phyloP scores from a whole-genome alignment of 2,329 filamentous ascomycete genomes.

The Uncinocarpus reesii region DNA sequence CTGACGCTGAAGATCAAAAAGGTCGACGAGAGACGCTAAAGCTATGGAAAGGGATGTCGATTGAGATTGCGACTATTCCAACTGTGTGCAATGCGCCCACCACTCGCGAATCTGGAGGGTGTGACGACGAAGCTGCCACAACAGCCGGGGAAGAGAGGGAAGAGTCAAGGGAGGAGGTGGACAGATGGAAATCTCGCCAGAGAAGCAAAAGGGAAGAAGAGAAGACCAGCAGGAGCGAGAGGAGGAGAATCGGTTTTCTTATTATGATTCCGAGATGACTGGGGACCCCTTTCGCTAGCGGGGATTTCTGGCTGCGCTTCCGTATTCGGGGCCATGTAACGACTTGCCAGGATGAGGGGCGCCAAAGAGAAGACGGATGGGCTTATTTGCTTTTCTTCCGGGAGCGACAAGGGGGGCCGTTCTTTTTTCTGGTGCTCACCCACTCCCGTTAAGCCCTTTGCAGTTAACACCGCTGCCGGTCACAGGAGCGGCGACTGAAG shows the following conservation, averaged over 20 bases:
- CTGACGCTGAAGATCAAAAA: background rate
- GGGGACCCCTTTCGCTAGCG: conserved; percentile 13
- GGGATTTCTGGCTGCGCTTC: conserved; percentile 5
- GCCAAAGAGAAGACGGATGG: conserved; percentile 1
- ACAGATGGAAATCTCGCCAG: background rate
- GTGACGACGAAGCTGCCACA: conserved; percentile 5
- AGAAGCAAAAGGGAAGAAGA: conserved; percentile 13
- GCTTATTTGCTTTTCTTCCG: conserved; percentile 6
- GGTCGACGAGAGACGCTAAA: background rate
- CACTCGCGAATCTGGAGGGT: background rate
- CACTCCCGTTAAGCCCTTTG: background rate
- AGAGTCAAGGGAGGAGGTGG: background rate
- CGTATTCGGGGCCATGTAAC: conserved; percentile 9
- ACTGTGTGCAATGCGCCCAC: background rate
- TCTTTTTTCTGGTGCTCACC: background rate
- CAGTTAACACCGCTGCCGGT: background rate
- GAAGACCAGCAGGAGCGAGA: conserved; percentile 10
- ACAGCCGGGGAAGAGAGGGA: background rate
- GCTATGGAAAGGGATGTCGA: background rate
- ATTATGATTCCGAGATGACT: background rate
- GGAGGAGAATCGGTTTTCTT: conserved; percentile 9
- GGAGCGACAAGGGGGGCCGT: background rate
- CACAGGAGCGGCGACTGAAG: no score
- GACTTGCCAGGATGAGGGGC: background rate
- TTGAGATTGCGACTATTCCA: background rate